Base-by-base conservation (phyloP, 495 filamentous ascomycete genomes). In the Niebla homalea region DNA sequence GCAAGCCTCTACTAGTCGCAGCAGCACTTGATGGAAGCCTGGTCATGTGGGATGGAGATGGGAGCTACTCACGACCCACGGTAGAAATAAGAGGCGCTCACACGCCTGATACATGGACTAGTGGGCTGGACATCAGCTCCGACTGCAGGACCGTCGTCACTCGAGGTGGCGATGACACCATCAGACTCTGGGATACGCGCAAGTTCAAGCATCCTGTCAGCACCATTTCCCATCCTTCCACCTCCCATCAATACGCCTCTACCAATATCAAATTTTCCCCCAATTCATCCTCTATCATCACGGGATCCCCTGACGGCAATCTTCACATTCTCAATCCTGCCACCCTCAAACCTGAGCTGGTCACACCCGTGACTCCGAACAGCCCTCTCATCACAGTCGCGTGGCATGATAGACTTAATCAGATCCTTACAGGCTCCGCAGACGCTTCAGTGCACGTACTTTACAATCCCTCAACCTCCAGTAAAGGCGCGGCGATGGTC, bases 381-480 rank as follows among this genome's bases (percentile, higher is more conserved):
- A 84, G 80, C 4, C 78, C 90, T 0, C 67, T 97, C 20, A 85
- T 95, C 52, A 78, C 81, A 5, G 86, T 93, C 15, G 70, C 85
- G 50, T 97, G 93, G 90, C 90, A 96, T 60, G 71, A 85, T 20
- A 93, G 87, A 63, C 78, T 98, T 49, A 97, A 98, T 61, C 92
- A 98, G 62, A 95, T 98, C 54, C 64, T 97, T 53, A 94, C 89
- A 2, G 89, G 89, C 49, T 95, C 90, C 37, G 85, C 86, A 36
- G 92, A 94, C 59, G 80, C 82, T 43, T 85, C 90, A 64, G 84
- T 84, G 4, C 89, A 89, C 61, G 76, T 96, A 26, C 81, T 98
- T 48, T 98, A 89, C 70, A 90, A 84, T 63, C 92, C 93, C 16
- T 78, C 67, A 23, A 80, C 78, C 49, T 98, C 92, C 4, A 74